A percentile compares a stretch with the other conserved stretches of the same genome.
phyloP scores from a whole-genome alignment of 345 rosid genomes.

The Murraya paniculata region DNA sequence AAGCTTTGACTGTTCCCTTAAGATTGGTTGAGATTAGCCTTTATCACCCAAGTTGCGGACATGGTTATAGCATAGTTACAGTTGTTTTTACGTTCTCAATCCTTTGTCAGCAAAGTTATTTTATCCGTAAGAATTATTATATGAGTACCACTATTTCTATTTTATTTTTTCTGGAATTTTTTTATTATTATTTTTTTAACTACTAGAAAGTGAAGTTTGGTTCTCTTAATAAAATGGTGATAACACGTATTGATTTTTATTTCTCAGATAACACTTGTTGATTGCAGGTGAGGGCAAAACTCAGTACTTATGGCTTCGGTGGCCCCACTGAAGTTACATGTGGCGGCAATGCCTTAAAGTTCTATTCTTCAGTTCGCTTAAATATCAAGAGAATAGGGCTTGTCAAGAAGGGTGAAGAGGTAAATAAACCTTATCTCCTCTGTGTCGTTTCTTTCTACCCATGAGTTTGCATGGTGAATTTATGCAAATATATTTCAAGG shows the following conservation, averaged over 20 bases:
- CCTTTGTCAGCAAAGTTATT: background rate
- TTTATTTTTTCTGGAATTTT: background rate
- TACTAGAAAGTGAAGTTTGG: background rate
- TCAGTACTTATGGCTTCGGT: constrained; percentile 89
- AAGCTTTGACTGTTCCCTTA: background rate
- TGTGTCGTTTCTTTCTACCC: background rate
- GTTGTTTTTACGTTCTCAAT: background rate
- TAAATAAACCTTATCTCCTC: constrained; percentile 29
- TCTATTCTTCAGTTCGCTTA: constrained; percentile 93
- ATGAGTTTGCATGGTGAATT: constrained; percentile 1
- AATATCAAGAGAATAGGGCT: constrained; percentile 66
- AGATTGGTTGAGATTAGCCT: background rate
- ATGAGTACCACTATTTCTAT: background rate
- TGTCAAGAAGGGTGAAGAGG: constrained; percentile 94
- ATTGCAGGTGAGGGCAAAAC: constrained; percentile 79
- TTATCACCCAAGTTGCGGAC: background rate
- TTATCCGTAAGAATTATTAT: background rate
- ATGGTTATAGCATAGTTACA: background rate
- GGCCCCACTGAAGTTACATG: constrained; percentile 96
- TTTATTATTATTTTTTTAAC: background rate
- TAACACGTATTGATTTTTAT: background rate
- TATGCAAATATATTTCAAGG: background rate
- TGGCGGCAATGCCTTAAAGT: constrained; percentile 98
- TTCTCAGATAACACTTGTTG: background rate
- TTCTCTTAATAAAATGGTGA: constrained; percentile 4